phyloP scores from a whole-genome alignment of 768 basidiomycete genomes.

The Rhodotorula paludigena region DNA sequence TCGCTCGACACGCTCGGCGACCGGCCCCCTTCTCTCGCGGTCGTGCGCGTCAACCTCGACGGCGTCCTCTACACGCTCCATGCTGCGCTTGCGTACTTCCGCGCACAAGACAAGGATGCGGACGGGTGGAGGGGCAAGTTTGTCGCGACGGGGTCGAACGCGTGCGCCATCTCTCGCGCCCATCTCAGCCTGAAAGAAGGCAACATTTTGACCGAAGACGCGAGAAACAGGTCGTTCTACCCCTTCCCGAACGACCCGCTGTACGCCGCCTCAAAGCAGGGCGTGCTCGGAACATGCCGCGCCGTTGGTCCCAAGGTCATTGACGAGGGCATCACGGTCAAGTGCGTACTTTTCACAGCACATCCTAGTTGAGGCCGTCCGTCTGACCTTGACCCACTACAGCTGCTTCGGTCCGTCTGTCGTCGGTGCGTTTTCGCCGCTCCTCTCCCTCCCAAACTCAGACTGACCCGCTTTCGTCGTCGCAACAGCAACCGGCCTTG shows the following conservation, averaged over 20 bases:
- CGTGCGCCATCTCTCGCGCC: conserved; percentile 11
- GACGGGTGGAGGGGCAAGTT: conserved; percentile 36
- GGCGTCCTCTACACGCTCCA: conserved; percentile 26
- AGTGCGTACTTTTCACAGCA: conserved; percentile 21
- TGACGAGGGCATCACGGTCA: conserved; percentile 34
- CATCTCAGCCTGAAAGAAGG: not conserved
- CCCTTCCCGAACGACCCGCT: conserved; percentile 35
- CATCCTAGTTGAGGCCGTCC: not conserved
- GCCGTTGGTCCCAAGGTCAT: conserved; percentile 28
- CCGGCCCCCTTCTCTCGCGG: conserved; percentile 13
- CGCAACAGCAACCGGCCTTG: conserved; percentile 20
- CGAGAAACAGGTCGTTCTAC: conserved; percentile 34
- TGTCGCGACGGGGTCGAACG: conserved; percentile 34
- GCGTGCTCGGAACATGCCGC: conserved; percentile 17
- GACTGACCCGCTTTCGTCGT: not conserved
- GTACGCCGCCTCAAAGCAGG: conserved; percentile 23
- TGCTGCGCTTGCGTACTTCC: conserved; percentile 30
- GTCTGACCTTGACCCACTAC: not conserved
- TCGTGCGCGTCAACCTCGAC: conserved; percentile 33
- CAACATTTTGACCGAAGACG: no score
- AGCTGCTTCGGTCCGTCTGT: conserved; percentile 3
- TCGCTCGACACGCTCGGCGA: conserved; percentile 17
- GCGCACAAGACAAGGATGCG: conserved; percentile 23
- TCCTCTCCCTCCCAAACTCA: not conserved
- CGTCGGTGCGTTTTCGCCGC: not conserved